A percentile compares a stretch with the other conserved stretches of the same genome.
Evolutionary conservation across 805 yeast genomes (phyloP).

Genomic region (Naumovozyma baii): DNA sequence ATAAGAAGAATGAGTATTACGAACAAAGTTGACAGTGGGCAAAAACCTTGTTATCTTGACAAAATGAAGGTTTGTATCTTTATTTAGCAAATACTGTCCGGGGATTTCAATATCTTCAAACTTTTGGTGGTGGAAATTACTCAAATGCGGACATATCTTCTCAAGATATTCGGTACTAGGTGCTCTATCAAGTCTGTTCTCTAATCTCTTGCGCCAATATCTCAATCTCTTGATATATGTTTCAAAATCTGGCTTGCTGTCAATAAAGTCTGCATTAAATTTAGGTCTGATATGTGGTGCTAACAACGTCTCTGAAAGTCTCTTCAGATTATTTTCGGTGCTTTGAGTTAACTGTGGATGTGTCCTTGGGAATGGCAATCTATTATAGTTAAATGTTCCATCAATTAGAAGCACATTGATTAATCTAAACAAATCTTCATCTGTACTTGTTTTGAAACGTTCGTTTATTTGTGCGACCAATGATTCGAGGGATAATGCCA

Average conservation of each 20-base stretch:
- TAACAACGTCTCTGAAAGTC: conserved; percentile 86
- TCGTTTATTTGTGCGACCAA: conserved; percentile 92
- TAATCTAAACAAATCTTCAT: conserved; percentile 90
- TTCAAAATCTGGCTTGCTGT: conserved; percentile 79
- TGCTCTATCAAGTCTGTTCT: conserved; percentile 81
- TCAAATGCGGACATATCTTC: conserved; percentile 84
- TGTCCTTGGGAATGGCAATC: conserved; percentile 77
- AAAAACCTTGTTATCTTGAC: conserved; percentile 87
- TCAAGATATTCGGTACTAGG: conserved; percentile 75
- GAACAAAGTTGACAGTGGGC: conserved; percentile 76
- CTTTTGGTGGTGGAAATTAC: conserved; percentile 96
- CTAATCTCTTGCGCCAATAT: conserved; percentile 87
- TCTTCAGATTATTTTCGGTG: conserved; percentile 76
- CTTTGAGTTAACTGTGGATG: conserved; percentile 84
- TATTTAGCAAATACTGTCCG: conserved; percentile 85
- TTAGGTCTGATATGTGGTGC: conserved; percentile 84
- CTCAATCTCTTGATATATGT: conserved; percentile 74
- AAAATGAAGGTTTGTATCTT: conserved; percentile 83
- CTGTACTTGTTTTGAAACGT: conserved; percentile 85
- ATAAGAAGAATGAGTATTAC: conserved; percentile 86
- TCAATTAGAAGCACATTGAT: conserved; percentile 89
- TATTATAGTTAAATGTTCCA: conserved; percentile 81
- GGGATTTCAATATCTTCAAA: conserved; percentile 97
- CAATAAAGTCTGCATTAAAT: conserved; percentile 84
- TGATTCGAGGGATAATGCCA: conserved; percentile 88